Base-by-base conservation (phyloP, 2,329 filamentous ascomycete genomes). In the Aspergillus sp. region DNA sequence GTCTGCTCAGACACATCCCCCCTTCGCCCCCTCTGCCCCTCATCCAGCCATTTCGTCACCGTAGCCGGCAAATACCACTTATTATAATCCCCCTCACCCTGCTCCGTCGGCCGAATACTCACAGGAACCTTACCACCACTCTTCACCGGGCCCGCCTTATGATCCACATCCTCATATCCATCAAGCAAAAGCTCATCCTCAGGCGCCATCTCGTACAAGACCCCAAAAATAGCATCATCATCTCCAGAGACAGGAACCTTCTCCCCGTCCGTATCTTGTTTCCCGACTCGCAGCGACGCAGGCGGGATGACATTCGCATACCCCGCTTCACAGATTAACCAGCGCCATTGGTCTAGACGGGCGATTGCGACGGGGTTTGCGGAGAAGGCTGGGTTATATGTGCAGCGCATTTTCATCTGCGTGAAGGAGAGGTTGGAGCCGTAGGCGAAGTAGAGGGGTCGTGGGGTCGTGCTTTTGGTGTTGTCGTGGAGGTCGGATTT, bases 371-470 rank as follows among this genome's bases (percentile, higher is more conserved):
- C 50, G 1, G 68, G 68, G 7, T 52, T 56, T 4, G 57, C 56
- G 10, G 67, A 70, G 12, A 54, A 52, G 11, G 46, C 27, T 1
- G 67, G 63, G 37, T 61, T 51, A 34, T 56, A 43, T n/a, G 40
- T 52, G 45, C 68, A 68, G 38, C 68, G 66, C 9, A 57, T 40
- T 33, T 51, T 50, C 68, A 71, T 71, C 40, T 71, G 68, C 3
- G 57, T 61, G 26, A 62, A 59, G 5, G 68, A 71, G 27, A 71
- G 64, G 43, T 71, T 71, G 34, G 67, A 70, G 40, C 68, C 68
- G 46, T 67, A 71, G 41, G 68, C 68, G 45, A 71, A 70, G 51
- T 71, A 71, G 51, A 69, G 62, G 30, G 62, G 56, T 43, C 55
- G 56, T 12, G 44, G 41, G 35, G 40, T 62, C 54, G 59, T 57